Evolutionary conservation across 345 rosid species (phyloP).

Genomic region (Boechera retrofracta): DNA sequence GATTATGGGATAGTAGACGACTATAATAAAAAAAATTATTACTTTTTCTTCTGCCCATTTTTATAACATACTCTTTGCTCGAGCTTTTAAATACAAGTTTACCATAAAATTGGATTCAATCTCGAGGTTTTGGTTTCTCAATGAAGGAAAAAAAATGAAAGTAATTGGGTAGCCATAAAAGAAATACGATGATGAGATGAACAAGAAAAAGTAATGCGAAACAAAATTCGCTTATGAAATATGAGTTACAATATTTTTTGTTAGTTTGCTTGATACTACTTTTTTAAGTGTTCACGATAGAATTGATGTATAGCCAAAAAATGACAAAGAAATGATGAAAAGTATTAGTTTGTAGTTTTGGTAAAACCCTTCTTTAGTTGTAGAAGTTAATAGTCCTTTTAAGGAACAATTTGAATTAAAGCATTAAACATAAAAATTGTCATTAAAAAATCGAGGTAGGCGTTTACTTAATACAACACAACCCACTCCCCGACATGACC

Average conservation of each 20-base stretch:
- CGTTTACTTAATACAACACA: conserved; percentile 68
- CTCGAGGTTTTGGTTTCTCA: not conserved
- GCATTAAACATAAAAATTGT: conserved; percentile 16
- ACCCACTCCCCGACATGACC: conserved; percentile 48
- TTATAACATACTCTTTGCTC: not conserved
- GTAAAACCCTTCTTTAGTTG: not conserved
- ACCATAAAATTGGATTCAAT: not conserved
- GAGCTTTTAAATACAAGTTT: not conserved
- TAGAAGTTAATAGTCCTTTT: conserved; percentile 20
- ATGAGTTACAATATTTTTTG: not conserved
- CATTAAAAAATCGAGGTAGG: conserved; percentile 28
- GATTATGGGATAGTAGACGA: not conserved
- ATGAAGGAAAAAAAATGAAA: too few species aligned
- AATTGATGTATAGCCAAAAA: not conserved
- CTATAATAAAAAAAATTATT: not conserved
- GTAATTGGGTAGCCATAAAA: not conserved
- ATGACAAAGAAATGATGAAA: too few species aligned
- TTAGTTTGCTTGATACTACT: not conserved
- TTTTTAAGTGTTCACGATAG: not conserved
- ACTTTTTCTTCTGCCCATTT: not conserved
- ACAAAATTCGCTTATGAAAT: not conserved
- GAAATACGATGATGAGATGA: not conserved
- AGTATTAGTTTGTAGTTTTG: too few species aligned
- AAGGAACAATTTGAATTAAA: conserved; percentile 2
- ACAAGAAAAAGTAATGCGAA: not conserved